Evolutionary conservation across 2,329 filamentous ascomycete genomes (phyloP).

Genomic region (Cercospora canescens): DNA sequence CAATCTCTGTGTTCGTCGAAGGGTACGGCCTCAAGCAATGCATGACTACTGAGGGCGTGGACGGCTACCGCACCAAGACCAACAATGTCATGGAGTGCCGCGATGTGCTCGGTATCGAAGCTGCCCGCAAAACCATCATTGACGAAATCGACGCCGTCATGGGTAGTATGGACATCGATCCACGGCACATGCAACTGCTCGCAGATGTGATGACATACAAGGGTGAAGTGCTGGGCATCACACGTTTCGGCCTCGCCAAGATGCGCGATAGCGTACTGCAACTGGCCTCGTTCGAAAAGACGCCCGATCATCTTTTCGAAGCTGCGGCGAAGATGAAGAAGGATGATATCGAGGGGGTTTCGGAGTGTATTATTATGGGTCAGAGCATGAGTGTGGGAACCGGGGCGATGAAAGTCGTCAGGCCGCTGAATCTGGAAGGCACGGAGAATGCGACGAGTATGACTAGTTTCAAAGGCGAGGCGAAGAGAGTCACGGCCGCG

Average conservation of each 20-base stretch:
- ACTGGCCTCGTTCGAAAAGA: slow-evolving; percentile 96
- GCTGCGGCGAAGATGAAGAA: slow-evolving; percentile 89
- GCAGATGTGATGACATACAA: slow-evolving; percentile 99
- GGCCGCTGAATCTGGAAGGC: slow-evolving; percentile 64
- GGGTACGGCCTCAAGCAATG: slow-evolving; percentile 87
- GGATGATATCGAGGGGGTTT: slow-evolving; percentile 89
- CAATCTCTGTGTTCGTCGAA: slow-evolving; percentile 71
- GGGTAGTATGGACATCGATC: slow-evolving; percentile 93
- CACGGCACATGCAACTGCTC: slow-evolving; percentile 94
- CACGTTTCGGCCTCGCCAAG: slow-evolving; percentile 91
- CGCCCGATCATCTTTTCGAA: slow-evolving; percentile 94
- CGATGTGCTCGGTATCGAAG: slow-evolving; percentile 91
- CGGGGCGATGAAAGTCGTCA: slow-evolving; percentile 85
- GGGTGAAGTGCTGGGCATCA: slow-evolving; percentile 94
- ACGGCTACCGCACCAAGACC: slow-evolving; percentile 70
- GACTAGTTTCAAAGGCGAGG: slow-evolving; percentile 21
- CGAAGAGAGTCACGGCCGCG: slow-evolving; percentile 12
- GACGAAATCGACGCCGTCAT: slow-evolving; percentile 87
- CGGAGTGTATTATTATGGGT: slow-evolving; percentile 97
- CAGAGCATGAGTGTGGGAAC: slow-evolving; percentile 92
- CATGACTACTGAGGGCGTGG: slow-evolving; percentile 90
- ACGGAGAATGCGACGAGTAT: slow-evolving; percentile 50
- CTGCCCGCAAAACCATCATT: slow-evolving; percentile 85
- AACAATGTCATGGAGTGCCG: slow-evolving; percentile 91
- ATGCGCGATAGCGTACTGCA: slow-evolving; percentile 94